Base-by-base conservation (phyloP, 306 rosid species). In the Glycine tomentella region DNA sequence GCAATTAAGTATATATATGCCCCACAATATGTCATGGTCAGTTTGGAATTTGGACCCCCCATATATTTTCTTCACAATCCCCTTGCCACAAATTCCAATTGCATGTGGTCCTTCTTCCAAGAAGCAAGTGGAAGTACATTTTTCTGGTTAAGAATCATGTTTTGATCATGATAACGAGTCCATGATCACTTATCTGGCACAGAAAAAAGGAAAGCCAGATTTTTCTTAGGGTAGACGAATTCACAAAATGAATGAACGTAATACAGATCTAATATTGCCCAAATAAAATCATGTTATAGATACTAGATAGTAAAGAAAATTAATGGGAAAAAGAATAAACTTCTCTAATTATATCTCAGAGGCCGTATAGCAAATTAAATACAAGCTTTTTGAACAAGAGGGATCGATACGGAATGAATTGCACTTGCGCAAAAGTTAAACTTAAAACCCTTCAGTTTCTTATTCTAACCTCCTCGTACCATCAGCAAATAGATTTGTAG, bases 1-100 rank as follows among this genome's bases (percentile, higher is more conserved):
- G 73, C 50, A 66, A 66, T 15, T 14, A 50, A 63, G 52, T 45
- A 66, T 66, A 9, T 56, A 74, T 56, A 66, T 74, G 31, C 1
- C 31, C 31, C 1, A 25, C 31, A 1, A 25, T 25, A 25, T 0
- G 80, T 81, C 80, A 53, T 4, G 33, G 38, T 74, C 84, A 81
- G 59, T 73, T 63, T 64, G 20, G 79, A 57, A 59, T 72, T 64
- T 74, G 80, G 76, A 49, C 79, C 74, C 79, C 74, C 83, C 75
- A 40, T 40, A 16, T 53, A 20, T 53, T 40, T 77, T 48, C 64
- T 77, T 51, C 71, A 9, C 62, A 46, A 75, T 46, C 61, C 79
- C 80, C 80, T 63, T 33, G 16, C 62, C 46, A 49, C 50, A 31
- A 76, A 53, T 69, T 69, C 57, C 52, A 65, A 12, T 76, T 69